phyloP scores from a whole-genome alignment of 2,329 filamentous ascomycete genomes.

The Pseudocercospora fuligena region DNA sequence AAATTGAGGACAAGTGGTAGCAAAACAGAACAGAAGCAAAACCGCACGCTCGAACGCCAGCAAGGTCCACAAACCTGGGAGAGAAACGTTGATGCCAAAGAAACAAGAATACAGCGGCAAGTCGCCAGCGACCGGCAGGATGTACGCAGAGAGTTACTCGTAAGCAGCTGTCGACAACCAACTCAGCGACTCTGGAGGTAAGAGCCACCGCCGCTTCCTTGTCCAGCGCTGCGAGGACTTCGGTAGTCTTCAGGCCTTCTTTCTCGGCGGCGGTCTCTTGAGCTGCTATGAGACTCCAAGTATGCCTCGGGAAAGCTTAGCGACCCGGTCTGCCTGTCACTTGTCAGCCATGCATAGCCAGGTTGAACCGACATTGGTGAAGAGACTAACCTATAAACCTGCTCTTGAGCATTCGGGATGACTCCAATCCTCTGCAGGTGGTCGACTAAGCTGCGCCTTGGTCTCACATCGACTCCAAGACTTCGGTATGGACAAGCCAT shows the following conservation, averaged over 20 bases:
- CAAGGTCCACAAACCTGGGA: not conserved
- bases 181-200: not conserved
- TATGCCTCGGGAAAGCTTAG: conserved; percentile 16
- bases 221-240: not conserved
- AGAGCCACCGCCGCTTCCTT: not conserved
- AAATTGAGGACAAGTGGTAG: not conserved
- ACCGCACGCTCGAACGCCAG: not conserved
- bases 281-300: conserved; percentile 12
- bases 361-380: too few species aligned
- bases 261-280: conserved; percentile 3
- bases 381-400: conserved; percentile 26
- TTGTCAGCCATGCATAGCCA: not conserved
- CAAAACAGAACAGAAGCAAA: not conserved
- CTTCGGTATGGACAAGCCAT: not conserved
- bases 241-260: conserved; percentile 1
- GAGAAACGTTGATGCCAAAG: not conserved
- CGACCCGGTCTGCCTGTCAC: conserved; percentile 8
- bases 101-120: not conserved
- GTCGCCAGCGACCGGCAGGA: not conserved
- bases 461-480: conserved; percentile 7
- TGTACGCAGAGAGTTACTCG: not conserved
- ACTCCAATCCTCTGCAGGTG: conserved; percentile 27
- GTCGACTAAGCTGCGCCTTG: conserved; percentile 17
- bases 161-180: not conserved
- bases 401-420: conserved; percentile 23